Base-by-base conservation (phyloP, 805 yeast species). In the Isabelozyma heimii region DNA sequence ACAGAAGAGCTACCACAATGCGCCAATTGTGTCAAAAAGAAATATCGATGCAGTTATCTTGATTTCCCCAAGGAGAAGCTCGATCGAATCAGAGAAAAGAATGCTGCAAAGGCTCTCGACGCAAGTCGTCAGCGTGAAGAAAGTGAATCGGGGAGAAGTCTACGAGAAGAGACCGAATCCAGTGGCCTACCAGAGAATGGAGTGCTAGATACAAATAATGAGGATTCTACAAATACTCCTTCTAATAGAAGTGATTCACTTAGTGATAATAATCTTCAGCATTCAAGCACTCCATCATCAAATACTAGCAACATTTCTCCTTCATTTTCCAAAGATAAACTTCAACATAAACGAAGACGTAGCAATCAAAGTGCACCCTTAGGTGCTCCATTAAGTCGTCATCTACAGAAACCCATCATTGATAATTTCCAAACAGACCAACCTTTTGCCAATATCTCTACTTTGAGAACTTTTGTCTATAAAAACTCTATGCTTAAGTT, bases 1-100 rank as follows among this genome's bases (percentile, higher is more conserved):
- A 55, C 71, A 2, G 78, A 73, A 49, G 77, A 73, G 47, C 62
- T 73, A 12, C 78, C 78, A 7, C 55, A 67, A 14, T 73, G 78
- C 48, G 55, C 46, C 16, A 72, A 73, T 52, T 73, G 77, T 53
- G 49, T 65, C 14, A 68, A 68, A 51, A 73, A 69, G 52, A 58
- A 65, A 28, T 61, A 59, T 50, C 61, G 73, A 7, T 73, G 78
- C 57, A 76, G 78, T 1, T 73, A 73, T 50, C 50, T 72, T 28
- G 77, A 73, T 50, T 73, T 70, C 49, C 66, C 76, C 3, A 50
- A 54, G n/a, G 77, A 71, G 37, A 65, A 61, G 44, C 53, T 73
- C 28, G 70, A 67, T 1, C 59, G 59, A 30, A 60, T 73, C n/a
- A 58, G 67, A 15, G 52, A 52, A 44, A 73, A 73, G 55, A 70